Evolutionary conservation across 2,329 filamentous ascomycete genomes (phyloP).

Genomic region (Sporothrix euskadiensis): DNA sequence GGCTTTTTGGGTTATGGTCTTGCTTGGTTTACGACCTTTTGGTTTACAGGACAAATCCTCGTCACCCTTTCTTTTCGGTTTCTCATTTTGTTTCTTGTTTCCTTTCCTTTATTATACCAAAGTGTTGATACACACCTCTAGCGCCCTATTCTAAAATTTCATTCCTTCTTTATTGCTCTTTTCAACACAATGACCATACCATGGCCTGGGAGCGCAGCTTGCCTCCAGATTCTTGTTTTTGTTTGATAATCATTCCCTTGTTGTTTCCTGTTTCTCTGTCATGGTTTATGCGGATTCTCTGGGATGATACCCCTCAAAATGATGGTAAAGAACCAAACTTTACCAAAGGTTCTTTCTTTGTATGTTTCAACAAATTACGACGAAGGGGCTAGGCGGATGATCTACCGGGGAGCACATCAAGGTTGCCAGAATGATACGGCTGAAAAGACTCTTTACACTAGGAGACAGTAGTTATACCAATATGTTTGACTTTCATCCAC

Average conservation of each 20-base stretch:
- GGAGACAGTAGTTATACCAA: background rate
- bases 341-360: background rate
- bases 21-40: slow-evolving; percentile 4
- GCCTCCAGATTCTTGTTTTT: too few species aligned
- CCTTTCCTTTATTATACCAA: slow-evolving; percentile 16
- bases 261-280: background rate
- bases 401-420: background rate
- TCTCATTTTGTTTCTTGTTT: background rate
- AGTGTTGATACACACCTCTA: slow-evolving; percentile 4
- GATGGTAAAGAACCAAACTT: background rate
- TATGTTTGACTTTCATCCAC: background rate
- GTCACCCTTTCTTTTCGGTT: background rate
- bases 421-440: background rate
- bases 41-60: background rate
- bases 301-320: background rate
- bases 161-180: background rate
- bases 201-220: background rate
- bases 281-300: background rate
- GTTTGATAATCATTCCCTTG: background rate
- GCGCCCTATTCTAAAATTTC: background rate
- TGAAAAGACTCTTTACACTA: background rate
- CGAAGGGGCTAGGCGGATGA: background rate
- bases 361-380: slow-evolving; percentile 12
- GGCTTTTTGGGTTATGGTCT: background rate
- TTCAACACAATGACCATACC: background rate